These are phyloP conservation scores for Penicillium crustosum DNA, from an alignment of 2,329 filamentous ascomycete species.

Conservation along the genomic window DNA sequence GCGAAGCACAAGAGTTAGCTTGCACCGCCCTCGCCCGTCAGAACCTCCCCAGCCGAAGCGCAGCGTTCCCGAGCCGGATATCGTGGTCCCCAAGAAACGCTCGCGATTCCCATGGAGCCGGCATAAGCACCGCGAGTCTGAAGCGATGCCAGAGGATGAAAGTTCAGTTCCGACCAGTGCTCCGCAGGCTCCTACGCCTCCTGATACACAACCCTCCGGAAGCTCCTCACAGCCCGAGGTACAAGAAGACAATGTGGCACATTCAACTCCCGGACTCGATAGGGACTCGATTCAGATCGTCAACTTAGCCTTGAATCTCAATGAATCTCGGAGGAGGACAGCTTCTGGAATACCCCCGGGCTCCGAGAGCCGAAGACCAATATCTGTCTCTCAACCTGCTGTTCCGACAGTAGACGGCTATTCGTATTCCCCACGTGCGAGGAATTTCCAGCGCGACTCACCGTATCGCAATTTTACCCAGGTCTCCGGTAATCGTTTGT, in stretches of 20 bases:
- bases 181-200: slow-evolving; percentile 14
- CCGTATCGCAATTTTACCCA: slow-evolving; percentile 28
- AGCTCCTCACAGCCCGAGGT: slow-evolving; percentile 16
- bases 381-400: slow-evolving; percentile 26
- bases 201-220: slow-evolving; percentile 15
- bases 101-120: slow-evolving; percentile 37
- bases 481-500: slow-evolving; percentile 23
- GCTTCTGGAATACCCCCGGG: slow-evolving; percentile 57
- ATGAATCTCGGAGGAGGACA: slow-evolving; percentile 69
- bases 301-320: slow-evolving; percentile 84
- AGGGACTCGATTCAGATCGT: slow-evolving; percentile 87
- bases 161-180: slow-evolving; percentile 10
- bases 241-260: slow-evolving; percentile 9
- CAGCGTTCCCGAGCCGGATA: slow-evolving; percentile 38
- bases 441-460: slow-evolving; percentile 17
- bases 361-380: slow-evolving; percentile 41
- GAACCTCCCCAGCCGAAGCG: slow-evolving; percentile 41
- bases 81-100: slow-evolving; percentile 38
- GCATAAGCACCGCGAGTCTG: slow-evolving; percentile 34
- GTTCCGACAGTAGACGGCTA: slow-evolving; percentile 24
- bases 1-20: slow-evolving; percentile 27
- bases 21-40: slow-evolving; percentile 26
- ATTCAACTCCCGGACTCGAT: slow-evolving; percentile 51
- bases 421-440: slow-evolving; percentile 15
- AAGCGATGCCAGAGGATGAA: slow-evolving; percentile 26